These are phyloP conservation scores for Fusarium equiseti DNA, from an alignment of 2,329 filamentous ascomycete genomes.

Conservation along the genomic window DNA sequence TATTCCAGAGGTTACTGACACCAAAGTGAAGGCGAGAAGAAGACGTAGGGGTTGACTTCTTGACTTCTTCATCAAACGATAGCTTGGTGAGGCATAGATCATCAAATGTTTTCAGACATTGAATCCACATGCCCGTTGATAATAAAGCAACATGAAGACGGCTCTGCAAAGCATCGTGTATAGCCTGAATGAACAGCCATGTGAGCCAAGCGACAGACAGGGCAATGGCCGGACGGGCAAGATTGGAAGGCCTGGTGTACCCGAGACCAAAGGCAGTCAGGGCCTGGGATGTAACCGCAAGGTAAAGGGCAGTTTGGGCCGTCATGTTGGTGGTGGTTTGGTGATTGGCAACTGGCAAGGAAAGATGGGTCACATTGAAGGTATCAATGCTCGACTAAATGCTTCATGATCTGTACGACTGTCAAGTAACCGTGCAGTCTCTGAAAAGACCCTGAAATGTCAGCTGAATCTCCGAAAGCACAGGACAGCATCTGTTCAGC, in stretches of 20 bases:
- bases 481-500: background rate
- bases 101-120: constrained; percentile 31
- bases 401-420: background rate
- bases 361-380: background rate
- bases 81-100: constrained; percentile 30
- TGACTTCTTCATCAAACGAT: background rate
- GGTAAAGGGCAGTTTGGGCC: background rate
- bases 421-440: background rate
- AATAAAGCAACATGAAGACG: constrained; percentile 35
- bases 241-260: constrained; percentile 8
- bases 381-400: background rate
- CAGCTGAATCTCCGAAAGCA: background rate
- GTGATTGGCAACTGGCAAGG: background rate
- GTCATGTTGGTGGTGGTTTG: constrained; percentile 14
- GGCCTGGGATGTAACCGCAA: constrained; percentile 19
- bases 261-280: constrained; percentile 20
- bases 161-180: constrained; percentile 14
- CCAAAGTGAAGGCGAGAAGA: constrained; percentile 10
- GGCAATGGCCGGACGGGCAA: background rate
- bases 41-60: background rate
- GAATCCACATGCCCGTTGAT: constrained; percentile 39
- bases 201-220: constrained; percentile 9
- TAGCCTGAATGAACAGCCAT: constrained; percentile 24
- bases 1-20: constrained; percentile 32
- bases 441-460: background rate